These are phyloP conservation scores for Fusarium stilboides DNA, from an alignment of 2,329 filamentous ascomycete species.

Conservation along the genomic window DNA sequence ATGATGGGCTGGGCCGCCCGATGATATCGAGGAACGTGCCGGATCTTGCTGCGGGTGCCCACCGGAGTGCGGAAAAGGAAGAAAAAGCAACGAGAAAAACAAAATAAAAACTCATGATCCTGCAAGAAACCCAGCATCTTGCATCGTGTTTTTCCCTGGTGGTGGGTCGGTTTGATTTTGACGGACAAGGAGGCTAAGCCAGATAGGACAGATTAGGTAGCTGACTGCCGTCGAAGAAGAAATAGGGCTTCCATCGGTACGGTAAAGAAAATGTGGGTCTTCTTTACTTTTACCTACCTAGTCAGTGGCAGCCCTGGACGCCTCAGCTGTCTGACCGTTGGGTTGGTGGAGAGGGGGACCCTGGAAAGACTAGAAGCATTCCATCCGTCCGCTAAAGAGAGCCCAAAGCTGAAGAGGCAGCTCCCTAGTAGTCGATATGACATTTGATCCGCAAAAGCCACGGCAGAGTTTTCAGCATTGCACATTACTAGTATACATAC, in stretches of 20 bases:
- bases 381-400: background rate
- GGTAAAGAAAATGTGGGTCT: slow-evolving; percentile 10
- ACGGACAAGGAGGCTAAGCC: slow-evolving; percentile 29
- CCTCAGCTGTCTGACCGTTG: slow-evolving; percentile 18
- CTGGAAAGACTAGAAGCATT: slow-evolving; percentile 20
- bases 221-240: slow-evolving; percentile 24
- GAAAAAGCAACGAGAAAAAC: slow-evolving; percentile 21
- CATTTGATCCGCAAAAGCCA: background rate
- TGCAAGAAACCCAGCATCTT: slow-evolving; percentile 24
- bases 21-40: slow-evolving; percentile 24
- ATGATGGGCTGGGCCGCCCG: slow-evolving; percentile 32
- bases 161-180: slow-evolving; percentile 31
- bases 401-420: background rate
- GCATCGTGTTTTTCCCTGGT: slow-evolving; percentile 9
- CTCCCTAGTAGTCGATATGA: background rate
- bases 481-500: background rate
- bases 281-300: background rate
- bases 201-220: slow-evolving; percentile 29
- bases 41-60: slow-evolving; percentile 7
- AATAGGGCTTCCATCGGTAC: slow-evolving; percentile 31
- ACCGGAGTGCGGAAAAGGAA: slow-evolving; percentile 10
- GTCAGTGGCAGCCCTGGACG: background rate
- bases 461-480: slow-evolving; percentile 2
- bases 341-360: slow-evolving; percentile 24
- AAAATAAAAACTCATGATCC: slow-evolving; percentile 24